phyloP scores from a whole-genome alignment of 148 eudicot species.

The Spergularia bocconei region DNA sequence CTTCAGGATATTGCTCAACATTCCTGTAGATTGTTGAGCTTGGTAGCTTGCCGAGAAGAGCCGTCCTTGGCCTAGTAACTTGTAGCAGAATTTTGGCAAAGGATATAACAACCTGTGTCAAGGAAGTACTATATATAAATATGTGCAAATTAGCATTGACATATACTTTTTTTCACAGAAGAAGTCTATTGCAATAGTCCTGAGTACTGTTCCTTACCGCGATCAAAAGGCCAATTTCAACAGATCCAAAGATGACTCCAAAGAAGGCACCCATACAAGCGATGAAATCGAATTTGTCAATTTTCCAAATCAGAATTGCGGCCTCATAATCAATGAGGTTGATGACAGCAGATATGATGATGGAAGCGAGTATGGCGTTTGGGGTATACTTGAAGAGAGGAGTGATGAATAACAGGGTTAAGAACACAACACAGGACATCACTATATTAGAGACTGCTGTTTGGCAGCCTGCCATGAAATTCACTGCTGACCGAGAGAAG shows the following conservation, averaged over 20 bases:
- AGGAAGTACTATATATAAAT: background rate
- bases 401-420: conserved; percentile 63
- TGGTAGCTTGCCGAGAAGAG: conserved; percentile 73
- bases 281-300: conserved; percentile 78
- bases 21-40: conserved; percentile 66
- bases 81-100: conserved; percentile 79
- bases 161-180: background rate
- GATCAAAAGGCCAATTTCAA: conserved; percentile 86
- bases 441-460: conserved; percentile 78
- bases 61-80: conserved; percentile 83
- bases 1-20: conserved; percentile 75
- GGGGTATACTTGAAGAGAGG: conserved; percentile 68
- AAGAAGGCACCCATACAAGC: conserved; percentile 90
- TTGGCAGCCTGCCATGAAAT: conserved; percentile 88
- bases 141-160: background rate
- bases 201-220: conserved; percentile 45
- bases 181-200: background rate
- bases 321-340: conserved; percentile 71
- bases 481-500: conserved; percentile 91
- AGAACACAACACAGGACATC: conserved; percentile 66
- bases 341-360: conserved; percentile 77
- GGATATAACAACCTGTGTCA: conserved; percentile 73
- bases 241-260: conserved; percentile 71
- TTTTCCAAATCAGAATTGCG: conserved; percentile 73
- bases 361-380: conserved; percentile 66